Evolutionary conservation across 371 early-diverging fungal species (phyloP).

Genomic region (Chytridium lagenaria): DNA sequence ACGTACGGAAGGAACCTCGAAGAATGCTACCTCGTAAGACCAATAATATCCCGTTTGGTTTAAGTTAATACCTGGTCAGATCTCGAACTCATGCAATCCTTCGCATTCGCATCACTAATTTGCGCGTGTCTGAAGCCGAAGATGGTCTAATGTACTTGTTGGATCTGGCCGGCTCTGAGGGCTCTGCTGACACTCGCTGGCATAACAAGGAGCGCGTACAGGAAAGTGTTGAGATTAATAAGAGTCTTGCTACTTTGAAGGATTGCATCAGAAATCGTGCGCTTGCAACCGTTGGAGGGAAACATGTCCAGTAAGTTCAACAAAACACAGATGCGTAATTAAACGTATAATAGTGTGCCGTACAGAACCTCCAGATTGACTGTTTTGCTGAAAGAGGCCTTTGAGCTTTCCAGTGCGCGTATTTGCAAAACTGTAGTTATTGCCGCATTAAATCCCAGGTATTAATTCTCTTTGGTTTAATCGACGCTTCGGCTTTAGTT

Average conservation of each 20-base stretch:
- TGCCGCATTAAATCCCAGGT: constrained; percentile 47
- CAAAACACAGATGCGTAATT: background rate
- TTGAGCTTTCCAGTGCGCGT: constrained; percentile 40
- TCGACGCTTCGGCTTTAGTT: too few relatives aligned
- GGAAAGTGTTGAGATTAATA: constrained; percentile 57
- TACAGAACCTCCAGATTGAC: constrained; percentile 53
- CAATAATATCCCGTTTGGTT: background rate
- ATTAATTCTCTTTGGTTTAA: background rate
- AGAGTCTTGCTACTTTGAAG: constrained; percentile 51
- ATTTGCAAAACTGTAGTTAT: constrained; percentile 48
- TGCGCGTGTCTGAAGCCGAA: constrained; percentile 36
- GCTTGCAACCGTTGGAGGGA: constrained; percentile 21
- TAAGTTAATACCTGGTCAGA: background rate
- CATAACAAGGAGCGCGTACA: constrained; percentile 49
- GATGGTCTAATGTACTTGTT: constrained; percentile 50
- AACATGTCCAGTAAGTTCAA: constrained; percentile 30
- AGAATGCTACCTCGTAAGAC: constrained; percentile 41
- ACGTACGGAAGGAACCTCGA: constrained; percentile 42
- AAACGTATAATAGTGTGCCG: constrained; percentile 43
- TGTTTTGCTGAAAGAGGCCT: constrained; percentile 51
- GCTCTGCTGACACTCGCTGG: constrained; percentile 37
- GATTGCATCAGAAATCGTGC: constrained; percentile 54
- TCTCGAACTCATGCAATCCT: constrained; percentile 54
- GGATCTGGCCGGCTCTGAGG: constrained; percentile 57
- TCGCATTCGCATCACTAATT: constrained; percentile 44